phyloP scores from a whole-genome alignment of 2,329 filamentous ascomycete species.

The Stylonectria norvegica region DNA sequence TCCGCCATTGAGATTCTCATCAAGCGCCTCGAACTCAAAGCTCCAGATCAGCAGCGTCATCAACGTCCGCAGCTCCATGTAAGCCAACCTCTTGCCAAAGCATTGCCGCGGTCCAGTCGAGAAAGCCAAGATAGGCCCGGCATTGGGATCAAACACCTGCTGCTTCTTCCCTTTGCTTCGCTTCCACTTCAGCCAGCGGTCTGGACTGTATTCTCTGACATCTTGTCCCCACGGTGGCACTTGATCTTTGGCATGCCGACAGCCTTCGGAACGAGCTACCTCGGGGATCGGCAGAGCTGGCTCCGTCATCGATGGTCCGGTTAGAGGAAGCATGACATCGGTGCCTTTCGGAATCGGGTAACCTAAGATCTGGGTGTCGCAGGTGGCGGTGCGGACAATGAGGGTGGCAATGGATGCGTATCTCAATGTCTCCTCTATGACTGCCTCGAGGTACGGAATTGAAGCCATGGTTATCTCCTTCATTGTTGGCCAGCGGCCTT shows the following conservation, averaged over 20 bases:
- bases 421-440: conserved; percentile 36
- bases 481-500: conserved; percentile 26
- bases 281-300: conserved; percentile 29
- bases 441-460: conserved; percentile 37
- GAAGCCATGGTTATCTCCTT: conserved; percentile 27
- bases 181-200: conserved; percentile 34
- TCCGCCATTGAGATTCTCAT: conserved; percentile 13
- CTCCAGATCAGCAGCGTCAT: conserved; percentile 38
- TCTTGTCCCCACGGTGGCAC: conserved; percentile 32
- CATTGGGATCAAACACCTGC: conserved; percentile 29
- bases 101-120: conserved; percentile 36
- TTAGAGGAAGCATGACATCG: conserved; percentile 26
- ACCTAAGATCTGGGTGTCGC: conserved; percentile 34
- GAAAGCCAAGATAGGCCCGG: conserved; percentile 37
- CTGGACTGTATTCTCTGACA: conserved; percentile 32
- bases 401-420: conserved; percentile 28
- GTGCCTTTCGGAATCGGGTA: conserved; percentile 34
- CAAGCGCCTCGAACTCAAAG: conserved; percentile 30
- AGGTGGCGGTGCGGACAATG: conserved; percentile 28
- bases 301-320: conserved; percentile 28
- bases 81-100: conserved; percentile 37
- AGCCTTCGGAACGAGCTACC: conserved; percentile 22
- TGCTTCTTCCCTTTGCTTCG: conserved; percentile 6
- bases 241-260: conserved; percentile 21
- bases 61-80: conserved; percentile 34